A percentile compares a stretch with the other conserved stretches of the same genome.
These are phyloP conservation scores for Theobroma cacao DNA, from an alignment of 345 rosid species.

Conservation along the genomic window DNA sequence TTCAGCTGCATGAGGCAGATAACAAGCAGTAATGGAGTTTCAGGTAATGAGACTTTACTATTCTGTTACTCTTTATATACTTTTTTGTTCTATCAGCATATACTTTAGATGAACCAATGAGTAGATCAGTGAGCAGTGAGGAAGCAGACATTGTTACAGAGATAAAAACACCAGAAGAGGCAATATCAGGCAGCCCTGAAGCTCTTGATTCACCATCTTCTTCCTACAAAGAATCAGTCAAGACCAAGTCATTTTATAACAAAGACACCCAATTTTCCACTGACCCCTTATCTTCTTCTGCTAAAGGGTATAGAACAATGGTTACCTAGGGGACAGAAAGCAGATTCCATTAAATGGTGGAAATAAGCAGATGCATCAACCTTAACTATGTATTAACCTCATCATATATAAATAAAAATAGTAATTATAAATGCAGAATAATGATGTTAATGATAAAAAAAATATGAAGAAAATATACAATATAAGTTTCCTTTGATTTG, in stretches of 20 bases:
- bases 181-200: constrained; percentile 21
- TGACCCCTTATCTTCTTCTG: constrained; percentile 20
- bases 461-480: too few species aligned
- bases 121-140: constrained; percentile 41
- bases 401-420: too few species aligned
- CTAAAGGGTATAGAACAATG: too few species aligned
- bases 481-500: too few species aligned
- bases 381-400: too few species aligned
- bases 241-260: constrained; percentile 22
- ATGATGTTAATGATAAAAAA: too few species aligned
- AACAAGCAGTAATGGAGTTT: constrained; percentile 24
- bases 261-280: constrained; percentile 15
- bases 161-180: constrained; percentile 45
- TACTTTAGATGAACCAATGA: constrained; percentile 39
- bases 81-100: neutral
- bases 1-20: constrained; percentile 48
- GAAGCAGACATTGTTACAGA: constrained; percentile 41
- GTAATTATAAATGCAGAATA: too few species aligned
- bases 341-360: too few species aligned
- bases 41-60: constrained; percentile 38
- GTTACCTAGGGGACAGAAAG: too few species aligned
- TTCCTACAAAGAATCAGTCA: constrained; percentile 34
- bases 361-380: too few species aligned
- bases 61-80: neutral
- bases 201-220: constrained; percentile 48